Base-by-base conservation (phyloP, 2,329 filamentous ascomycete genomes). In the Apiospora rasikravindrae region DNA sequence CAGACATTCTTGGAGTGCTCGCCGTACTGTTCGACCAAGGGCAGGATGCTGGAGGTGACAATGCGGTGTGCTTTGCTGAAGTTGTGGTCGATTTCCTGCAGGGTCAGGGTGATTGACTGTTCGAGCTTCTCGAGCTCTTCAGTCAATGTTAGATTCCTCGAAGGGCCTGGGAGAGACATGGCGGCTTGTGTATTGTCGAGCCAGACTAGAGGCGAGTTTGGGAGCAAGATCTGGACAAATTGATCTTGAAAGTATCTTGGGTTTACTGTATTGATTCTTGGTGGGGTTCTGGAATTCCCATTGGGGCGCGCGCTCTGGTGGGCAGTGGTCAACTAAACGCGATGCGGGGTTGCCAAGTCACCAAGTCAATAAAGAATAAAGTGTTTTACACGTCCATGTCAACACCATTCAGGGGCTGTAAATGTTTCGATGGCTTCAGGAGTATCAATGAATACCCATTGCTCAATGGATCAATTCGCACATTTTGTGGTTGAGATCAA, bases 51-150 rank as follows among this genome's bases (percentile, higher is more conserved):
- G 0, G 93, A 92, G 0, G 96, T 98, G 51, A 99, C 96, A 73
- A 99, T 98, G 74, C 95, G 92, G 82, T 99, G 96, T 42, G 96
- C 95, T 80, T 94, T 94, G 84, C 94, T 98, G 82, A 99, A 99
- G 84, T 99, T 99, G 83, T 94, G 93, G 82, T 99, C 96, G 84
- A 99, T 99, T 86, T 99, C 96, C 91, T 98, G 96, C 29, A 99
- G 87, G 0, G 96, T 98, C 53, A 98, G 87, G 0, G 96, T 99
- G 77, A 99, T 98, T 29, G 94, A 97, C 82, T 99, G 96, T 82
- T 99, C 96, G 4, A 99, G 86, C 82, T 93, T 95, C 84, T 99
- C 96, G 70, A 99, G 87, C 86, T 99, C 96, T 81, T 99, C 96
- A 0, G 96, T 98, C 73, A 98, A 87, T 6, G 94, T 94, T 73